Percentiles rank a stretch among this genome's conserved stretches.
These are phyloP conservation scores for Trametes pubescens DNA, from an alignment of 1,284 basidiomycete genomes.

Conservation along the genomic window DNA sequence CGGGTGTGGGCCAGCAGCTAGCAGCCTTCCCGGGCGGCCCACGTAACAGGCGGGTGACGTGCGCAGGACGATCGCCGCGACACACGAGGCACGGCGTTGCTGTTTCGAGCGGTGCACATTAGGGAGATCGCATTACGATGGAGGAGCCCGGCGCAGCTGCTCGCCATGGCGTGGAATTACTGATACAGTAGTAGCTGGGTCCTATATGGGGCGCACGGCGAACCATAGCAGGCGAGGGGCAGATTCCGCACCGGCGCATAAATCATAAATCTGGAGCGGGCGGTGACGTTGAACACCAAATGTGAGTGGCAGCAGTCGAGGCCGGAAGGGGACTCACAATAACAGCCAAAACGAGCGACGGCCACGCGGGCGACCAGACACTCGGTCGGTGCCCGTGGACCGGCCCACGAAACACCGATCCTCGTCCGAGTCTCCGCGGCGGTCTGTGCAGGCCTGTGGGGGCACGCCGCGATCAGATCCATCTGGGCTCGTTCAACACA, in stretches of 20 bases:
- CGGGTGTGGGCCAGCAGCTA: neutral
- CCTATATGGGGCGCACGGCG: too few relatives aligned
- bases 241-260: neutral
- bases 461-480: neutral
- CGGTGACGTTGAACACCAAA: neutral
- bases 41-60: neutral
- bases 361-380: constrained; percentile 18
- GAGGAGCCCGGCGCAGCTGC: neutral
- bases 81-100: constrained; percentile 1
- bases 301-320: neutral
- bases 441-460: neutral
- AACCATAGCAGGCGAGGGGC: neutral
- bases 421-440: constrained; percentile 7
- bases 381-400: constrained; percentile 3
- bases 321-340: constrained; percentile 10
- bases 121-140: neutral
- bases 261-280: neutral
- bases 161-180: neutral
- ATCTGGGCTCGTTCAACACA: neutral
- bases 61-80: constrained; percentile 9
- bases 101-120: neutral
- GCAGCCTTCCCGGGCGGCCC: neutral
- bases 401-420: constrained; percentile 4
- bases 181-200: neutral
- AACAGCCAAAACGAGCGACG: constrained; percentile 14